Conservation (phyloP, 768 basidiomycete genomes). For the Lentinula edodes region DNA sequence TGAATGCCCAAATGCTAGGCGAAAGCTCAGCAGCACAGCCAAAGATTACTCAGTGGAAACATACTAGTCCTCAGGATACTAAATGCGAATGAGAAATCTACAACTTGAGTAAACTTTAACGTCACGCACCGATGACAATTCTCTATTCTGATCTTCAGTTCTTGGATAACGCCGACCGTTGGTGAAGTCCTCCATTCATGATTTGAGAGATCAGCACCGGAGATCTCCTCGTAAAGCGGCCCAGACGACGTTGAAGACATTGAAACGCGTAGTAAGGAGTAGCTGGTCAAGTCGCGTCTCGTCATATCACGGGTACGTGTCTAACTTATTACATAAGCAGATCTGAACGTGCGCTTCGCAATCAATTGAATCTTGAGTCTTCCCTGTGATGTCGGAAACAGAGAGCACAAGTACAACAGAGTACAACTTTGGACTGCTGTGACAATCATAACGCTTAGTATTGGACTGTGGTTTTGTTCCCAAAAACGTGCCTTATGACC, state of each 20-base stretch:
- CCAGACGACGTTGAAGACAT: too few relatives aligned
- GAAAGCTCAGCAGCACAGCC: not conserved
- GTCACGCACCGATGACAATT: slow-evolving; percentile 14
- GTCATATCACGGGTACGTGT: too few relatives aligned
- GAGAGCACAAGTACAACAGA: too few relatives aligned
- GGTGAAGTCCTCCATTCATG: not conserved
- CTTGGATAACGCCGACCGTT: not conserved
- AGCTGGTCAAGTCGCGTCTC: too few relatives aligned
- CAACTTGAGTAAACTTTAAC: not conserved
- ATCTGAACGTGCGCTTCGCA: too few relatives aligned
- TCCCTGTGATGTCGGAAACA: too few relatives aligned
- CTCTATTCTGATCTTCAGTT: slow-evolving; percentile 8
- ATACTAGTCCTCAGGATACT: slow-evolving; percentile 6
- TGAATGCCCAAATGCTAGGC: slow-evolving; percentile 61
- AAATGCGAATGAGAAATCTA: not conserved
- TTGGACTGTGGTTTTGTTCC: not conserved
- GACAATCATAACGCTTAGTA: not conserved
- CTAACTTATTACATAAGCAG: too few relatives aligned
- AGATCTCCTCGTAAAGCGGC: too few relatives aligned
- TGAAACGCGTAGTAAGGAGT: too few relatives aligned
- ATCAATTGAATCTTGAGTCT: too few relatives aligned
- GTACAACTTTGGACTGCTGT: too few relatives aligned
- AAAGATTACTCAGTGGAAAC: not conserved
- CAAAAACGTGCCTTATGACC: not conserved
- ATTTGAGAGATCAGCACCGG: too few relatives aligned